Evolutionary conservation across 176 grass and related monocot genomes (phyloP).

Genomic region (Raddia distichophylla): DNA sequence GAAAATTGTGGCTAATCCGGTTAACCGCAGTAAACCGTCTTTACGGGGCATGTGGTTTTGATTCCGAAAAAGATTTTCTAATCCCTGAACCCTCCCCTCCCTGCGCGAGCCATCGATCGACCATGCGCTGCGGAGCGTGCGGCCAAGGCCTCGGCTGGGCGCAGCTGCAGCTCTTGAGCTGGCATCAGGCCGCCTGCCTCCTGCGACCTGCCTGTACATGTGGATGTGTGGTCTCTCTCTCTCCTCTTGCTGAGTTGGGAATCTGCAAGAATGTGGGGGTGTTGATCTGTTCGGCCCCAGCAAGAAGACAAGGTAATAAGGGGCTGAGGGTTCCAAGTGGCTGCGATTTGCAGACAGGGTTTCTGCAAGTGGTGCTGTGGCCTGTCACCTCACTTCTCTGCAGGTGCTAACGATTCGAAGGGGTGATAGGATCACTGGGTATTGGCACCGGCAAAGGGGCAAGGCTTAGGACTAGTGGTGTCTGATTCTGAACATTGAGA

Average conservation of each 20-base stretch:
- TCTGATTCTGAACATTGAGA: not conserved
- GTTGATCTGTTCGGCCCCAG: conserved; percentile 1
- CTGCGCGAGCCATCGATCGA: not conserved
- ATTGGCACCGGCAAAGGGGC: not conserved
- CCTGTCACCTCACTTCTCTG: conserved; percentile 19
- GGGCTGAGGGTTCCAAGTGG: conserved; percentile 24
- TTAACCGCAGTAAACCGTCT: too few relatives aligned
- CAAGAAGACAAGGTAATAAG: conserved; percentile 10
- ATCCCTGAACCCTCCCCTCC: too few relatives aligned
- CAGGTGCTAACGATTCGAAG: conserved; percentile 32
- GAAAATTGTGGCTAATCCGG: too few relatives aligned
- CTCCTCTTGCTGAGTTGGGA: not conserved
- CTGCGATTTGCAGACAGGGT: not conserved
- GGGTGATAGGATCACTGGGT: not conserved
- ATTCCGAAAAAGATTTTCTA: too few relatives aligned
- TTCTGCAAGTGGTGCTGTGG: conserved; percentile 35
- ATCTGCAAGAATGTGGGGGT: not conserved
- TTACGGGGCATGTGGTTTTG: too few relatives aligned
- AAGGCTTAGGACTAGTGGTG: not conserved
- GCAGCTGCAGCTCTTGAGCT: conserved; percentile 35
- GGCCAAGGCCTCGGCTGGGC: conserved; percentile 24
- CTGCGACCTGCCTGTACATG: not conserved
- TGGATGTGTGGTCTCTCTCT: not conserved
- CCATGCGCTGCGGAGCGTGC: not conserved
- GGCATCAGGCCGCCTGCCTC: conserved; percentile 25